Base-by-base conservation (phyloP, 2,329 filamentous ascomycete species). In the Ophiobolus disseminans region DNA sequence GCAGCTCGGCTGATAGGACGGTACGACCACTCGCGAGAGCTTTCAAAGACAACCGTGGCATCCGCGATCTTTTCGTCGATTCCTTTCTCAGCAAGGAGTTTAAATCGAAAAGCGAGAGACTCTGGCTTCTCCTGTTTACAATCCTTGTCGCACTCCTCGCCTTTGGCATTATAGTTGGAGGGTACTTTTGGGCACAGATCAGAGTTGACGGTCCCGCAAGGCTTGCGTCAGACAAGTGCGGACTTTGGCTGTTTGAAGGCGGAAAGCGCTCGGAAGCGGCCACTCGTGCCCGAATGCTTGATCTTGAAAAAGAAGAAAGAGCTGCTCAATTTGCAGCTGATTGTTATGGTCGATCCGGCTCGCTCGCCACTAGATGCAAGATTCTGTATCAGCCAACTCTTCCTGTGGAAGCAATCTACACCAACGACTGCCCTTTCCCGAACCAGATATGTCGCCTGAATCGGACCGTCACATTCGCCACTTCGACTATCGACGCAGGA, bases 231-330 rank as follows among this genome's bases (percentile, higher is more conserved):
- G 17, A 37, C 10, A 22, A 13, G 4, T 44, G 41, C 21, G 41
- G 41, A 21, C 41, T 44, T 3, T 44, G 41, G 41, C 4, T 44
- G 8, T 44, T 36, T 16, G 22, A 44, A 8, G 32, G 41, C 11
- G 31, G 38, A 5, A 30, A 11, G 2, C 41, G 23, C 4, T 44
- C 41, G 2, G 32, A 44, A 28, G 32, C 31, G 4, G 41, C 41
- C 9, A 44, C 32, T 14, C 31, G 41, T 16, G 32, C 22, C 4
- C 32, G 41, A 5, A 13, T 44, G 22, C 31, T 44, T 14, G 41
- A 44, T 22, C 41, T 44, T 11, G 17, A 44, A 22, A 44, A 37
- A 25, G 41, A 44, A 30, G 41, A 44, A 21, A 37, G 41, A 37
- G 41, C 41, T 14, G 41, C 41, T 3, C 32, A 37, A 3, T 44